These are phyloP conservation scores for Botryosphaeria dothidea DNA, from an alignment of 2,329 filamentous ascomycete species.

Conservation along the genomic window DNA sequence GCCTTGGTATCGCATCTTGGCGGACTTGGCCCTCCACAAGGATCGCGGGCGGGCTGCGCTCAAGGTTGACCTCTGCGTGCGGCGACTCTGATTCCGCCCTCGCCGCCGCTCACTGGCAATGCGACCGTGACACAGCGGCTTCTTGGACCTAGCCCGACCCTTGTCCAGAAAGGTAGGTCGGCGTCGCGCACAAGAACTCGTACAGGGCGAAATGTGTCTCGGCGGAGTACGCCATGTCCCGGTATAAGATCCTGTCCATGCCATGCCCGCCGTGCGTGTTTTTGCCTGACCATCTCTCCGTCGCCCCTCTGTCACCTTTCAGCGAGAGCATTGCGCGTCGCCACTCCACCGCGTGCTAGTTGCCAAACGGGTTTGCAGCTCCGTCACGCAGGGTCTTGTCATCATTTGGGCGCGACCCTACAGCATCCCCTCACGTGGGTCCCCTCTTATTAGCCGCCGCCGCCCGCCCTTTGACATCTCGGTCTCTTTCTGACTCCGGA, in stretches of 20 bases:
- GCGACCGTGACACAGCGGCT: conserved; percentile 10
- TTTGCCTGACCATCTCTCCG: background rate
- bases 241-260: background rate
- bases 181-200: background rate
- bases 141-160: background rate
- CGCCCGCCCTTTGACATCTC: background rate
- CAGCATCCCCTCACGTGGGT: background rate
- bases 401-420: conserved; percentile 1
- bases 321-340: conserved; percentile 7
- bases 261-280: background rate
- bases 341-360: background rate
- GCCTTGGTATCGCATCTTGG: conserved; percentile 12
- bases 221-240: conserved; percentile 2
- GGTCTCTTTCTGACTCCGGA: background rate
- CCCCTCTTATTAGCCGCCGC: background rate
- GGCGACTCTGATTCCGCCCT: conserved; percentile 7
- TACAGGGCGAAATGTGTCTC: background rate
- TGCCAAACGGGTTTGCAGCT: background rate
- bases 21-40: conserved; percentile 14
- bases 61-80: conserved; percentile 1
- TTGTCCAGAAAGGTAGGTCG: conserved; percentile 1
- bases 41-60: conserved; percentile 10
- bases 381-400: conserved; percentile 3
- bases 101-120: background rate
- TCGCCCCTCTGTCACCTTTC: background rate